Conservation (phyloP, 2,329 filamentous ascomycete genomes). For the Fusarium torreyae region DNA sequence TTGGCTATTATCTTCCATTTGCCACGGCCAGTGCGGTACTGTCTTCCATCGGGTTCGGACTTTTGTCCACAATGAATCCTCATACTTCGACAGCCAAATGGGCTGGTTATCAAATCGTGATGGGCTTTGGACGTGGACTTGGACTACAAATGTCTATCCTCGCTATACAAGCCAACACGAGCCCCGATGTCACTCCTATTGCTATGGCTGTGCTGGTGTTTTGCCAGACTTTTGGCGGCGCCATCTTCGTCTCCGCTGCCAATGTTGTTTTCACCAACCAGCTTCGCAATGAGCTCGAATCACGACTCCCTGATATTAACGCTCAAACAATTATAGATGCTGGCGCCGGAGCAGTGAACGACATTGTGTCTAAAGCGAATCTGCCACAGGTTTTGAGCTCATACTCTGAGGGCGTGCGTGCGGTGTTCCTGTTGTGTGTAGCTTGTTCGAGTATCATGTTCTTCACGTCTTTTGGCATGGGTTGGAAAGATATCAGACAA, state of each 20-base stretch:
- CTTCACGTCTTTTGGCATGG: slow-evolving; percentile 60
- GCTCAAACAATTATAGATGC: slow-evolving; percentile 56
- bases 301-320: slow-evolving; percentile 51
- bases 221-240: slow-evolving; percentile 56
- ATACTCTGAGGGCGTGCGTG: slow-evolving; percentile 56
- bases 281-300: slow-evolving; percentile 52
- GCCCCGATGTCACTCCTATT: slow-evolving; percentile 46
- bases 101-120: slow-evolving; percentile 61
- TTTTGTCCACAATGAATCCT: slow-evolving; percentile 59
- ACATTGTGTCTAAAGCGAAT: slow-evolving; percentile 50
- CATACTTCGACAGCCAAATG: slow-evolving; percentile 56
- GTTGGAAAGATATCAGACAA: slow-evolving; percentile 63
- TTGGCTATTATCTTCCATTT: slow-evolving; percentile 63
- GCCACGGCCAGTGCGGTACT: slow-evolving; percentile 55
- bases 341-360: slow-evolving; percentile 59
- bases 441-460: slow-evolving; percentile 53
- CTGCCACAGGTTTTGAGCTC: slow-evolving; percentile 57
- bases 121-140: slow-evolving; percentile 62
- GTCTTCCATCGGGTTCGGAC: slow-evolving; percentile 56
- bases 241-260: slow-evolving; percentile 61
- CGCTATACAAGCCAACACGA: slow-evolving; percentile 50
- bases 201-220: slow-evolving; percentile 50
- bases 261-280: slow-evolving; percentile 53
- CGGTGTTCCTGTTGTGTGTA: slow-evolving; percentile 52
- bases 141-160: slow-evolving; percentile 60